Base-by-base conservation (phyloP, 345 rosid species). In the Citrus sinensis region DNA sequence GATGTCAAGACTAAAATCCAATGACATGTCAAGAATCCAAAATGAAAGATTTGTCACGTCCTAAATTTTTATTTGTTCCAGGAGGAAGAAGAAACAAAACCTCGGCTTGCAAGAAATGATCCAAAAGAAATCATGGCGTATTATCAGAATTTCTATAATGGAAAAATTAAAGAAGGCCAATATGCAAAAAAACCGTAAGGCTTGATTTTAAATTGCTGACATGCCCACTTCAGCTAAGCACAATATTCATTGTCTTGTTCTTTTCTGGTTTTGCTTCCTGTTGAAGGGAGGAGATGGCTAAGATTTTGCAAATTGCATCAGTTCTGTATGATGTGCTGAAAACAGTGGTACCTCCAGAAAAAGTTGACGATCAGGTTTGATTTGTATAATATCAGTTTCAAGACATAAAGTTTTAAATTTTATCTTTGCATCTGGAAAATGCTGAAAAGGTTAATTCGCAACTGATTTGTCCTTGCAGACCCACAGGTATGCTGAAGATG, bases 211-310 rank as follows among this genome's bases (percentile, higher is more conserved):
- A 22, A 51, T 72, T 82, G 30, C 32, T 67, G 46, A 35, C 70
- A 40, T 71, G 39, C 60, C 24, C 39, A 22, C 30, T 51, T 78
- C 30, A 65, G 54, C 80, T 77, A 42, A 81, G 71, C 58, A 35
- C 66, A 9, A 13, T 83, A 72, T 69, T 37, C 69, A 60, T 77
- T 74, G 64, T 55, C 54, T n/a, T 79, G 65, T 27, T 78, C 40
- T 10, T 78, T 63, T 79, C 73, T 56, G 5, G 80, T 80, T 75
- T 14, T 80, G 46, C 40, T 69, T 72, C 60, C 66, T 58, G 64
- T 80, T 90, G 81, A 85, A 96, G 99, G 89, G 98, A 94, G 88
- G 98, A 92, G 89, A 92, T 96, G 98, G 92, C 89, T 56, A 94
- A 89, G 87, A 85, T 88, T 70, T 88, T 89, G 83, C 95, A 93